Conservation (phyloP, 1,284 basidiomycete genomes). For the Megacollybia platyphylla region DNA sequence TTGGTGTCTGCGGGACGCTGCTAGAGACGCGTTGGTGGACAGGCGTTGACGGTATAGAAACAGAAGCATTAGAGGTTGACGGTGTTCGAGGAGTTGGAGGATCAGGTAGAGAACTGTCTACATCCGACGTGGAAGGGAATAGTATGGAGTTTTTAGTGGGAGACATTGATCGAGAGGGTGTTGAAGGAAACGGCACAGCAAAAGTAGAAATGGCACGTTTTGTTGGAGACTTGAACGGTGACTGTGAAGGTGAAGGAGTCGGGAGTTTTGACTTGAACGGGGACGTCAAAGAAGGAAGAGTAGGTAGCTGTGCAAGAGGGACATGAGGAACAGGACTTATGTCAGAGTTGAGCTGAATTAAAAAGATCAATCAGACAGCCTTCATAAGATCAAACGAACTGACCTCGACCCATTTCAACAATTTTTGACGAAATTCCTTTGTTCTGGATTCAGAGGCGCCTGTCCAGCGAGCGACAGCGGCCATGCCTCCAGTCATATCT, state of each 20-base stretch:
- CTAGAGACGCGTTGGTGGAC: conserved; percentile 42
- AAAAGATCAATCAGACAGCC: not conserved
- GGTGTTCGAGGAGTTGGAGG: conserved; percentile 38
- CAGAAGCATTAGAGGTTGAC: conserved; percentile 22
- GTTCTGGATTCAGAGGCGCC: conserved; percentile 49
- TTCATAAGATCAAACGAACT: conserved; percentile 5
- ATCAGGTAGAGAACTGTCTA: conserved; percentile 14
- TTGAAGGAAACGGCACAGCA: conserved; percentile 38
- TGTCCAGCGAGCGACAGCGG: conserved; percentile 76
- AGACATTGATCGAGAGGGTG: conserved; percentile 23
- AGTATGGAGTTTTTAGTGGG: conserved; percentile 28
- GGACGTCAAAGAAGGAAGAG: conserved; percentile 29
- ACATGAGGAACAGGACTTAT: conserved; percentile 34
- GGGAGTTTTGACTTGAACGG: conserved; percentile 19
- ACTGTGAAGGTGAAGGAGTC: conserved; percentile 31
- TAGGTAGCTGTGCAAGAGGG: conserved; percentile 54
- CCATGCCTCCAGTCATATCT: conserved; percentile 67
- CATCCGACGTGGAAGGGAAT: conserved; percentile 40
- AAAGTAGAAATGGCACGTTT: conserved; percentile 30
- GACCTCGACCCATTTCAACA: conserved; percentile 56
- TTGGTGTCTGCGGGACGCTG: conserved; percentile 50
- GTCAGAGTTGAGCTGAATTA: conserved; percentile 35
- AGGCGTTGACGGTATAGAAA: conserved; percentile 44
- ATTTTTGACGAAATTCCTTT: conserved; percentile 41
- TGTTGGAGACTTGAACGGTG: conserved; percentile 26